phyloP scores from a whole-genome alignment of 257 asterid species.

The Nicotiana otophora region DNA sequence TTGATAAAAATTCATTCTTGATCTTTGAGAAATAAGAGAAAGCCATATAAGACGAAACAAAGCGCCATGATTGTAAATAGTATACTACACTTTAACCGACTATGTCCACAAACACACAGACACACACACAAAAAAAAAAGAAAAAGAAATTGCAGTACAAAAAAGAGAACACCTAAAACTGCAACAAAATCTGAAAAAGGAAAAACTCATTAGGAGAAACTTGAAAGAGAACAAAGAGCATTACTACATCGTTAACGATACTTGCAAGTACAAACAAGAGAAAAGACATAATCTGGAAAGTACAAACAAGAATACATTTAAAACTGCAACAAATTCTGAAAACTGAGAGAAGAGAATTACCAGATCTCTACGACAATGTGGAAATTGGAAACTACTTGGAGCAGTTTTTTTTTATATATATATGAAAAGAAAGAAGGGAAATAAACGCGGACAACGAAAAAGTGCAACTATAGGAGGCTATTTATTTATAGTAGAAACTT shows the following conservation, averaged over 20 bases:
- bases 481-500: conserved; percentile 4
- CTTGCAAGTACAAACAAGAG: not conserved
- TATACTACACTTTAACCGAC: not conserved
- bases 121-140: not conserved
- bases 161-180: not conserved
- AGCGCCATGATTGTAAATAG: not conserved
- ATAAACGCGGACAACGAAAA: not conserved
- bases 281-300: not conserved
- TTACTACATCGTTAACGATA: not conserved
- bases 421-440: not conserved
- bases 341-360: conserved; percentile 1
- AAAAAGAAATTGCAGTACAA: not conserved
- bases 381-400: not conserved
- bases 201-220: too few relatives aligned
- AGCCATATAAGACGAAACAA: too few relatives aligned
- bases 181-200: not conserved
- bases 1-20: too few relatives aligned
- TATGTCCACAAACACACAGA: not conserved
- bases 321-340: not conserved
- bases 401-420: not conserved
- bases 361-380: conserved; percentile 6
- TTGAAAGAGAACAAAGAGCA: too few relatives aligned
- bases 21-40: too few relatives aligned
- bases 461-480: not conserved
- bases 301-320: not conserved